phyloP scores from a whole-genome alignment of 2,329 filamentous ascomycete genomes.

The Phialophora expanda region DNA sequence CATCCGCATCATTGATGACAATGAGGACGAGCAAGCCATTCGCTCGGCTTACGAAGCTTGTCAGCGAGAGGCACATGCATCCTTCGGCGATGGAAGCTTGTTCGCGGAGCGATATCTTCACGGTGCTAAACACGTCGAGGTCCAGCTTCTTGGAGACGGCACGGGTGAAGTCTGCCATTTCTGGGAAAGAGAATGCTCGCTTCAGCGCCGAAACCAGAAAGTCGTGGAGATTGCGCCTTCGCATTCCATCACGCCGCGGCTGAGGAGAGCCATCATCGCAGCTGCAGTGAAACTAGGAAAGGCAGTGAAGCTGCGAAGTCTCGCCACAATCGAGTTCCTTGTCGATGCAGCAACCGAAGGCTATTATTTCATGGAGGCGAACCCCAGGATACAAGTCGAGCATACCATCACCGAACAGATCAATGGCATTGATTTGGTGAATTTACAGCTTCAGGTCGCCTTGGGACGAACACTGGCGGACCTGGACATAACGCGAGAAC shows the following conservation, averaged over 20 bases:
- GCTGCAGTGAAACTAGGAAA: slow-evolving; percentile 93
- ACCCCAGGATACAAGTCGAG: slow-evolving; percentile 65
- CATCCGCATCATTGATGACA: slow-evolving; percentile 96
- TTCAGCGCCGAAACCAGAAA: slow-evolving; percentile 98
- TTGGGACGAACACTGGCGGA: slow-evolving; percentile 34
- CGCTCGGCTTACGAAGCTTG: slow-evolving; percentile 79
- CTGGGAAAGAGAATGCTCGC: slow-evolving; percentile 99
- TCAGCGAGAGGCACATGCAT: slow-evolving; percentile 94
- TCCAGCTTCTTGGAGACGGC: slow-evolving; percentile 96
- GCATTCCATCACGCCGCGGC: slow-evolving; percentile 84
- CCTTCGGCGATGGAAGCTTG: slow-evolving; percentile 97
- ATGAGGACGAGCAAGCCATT: slow-evolving; percentile 74
- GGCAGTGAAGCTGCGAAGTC: slow-evolving; percentile 97
- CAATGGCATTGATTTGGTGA: slow-evolving; percentile 60
- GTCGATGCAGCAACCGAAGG: slow-evolving; percentile 95
- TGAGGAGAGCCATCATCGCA: slow-evolving; percentile 81
- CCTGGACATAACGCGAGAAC: slow-evolving; percentile 26
- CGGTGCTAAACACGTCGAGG: slow-evolving; percentile 98
- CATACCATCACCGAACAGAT: slow-evolving; percentile 66
- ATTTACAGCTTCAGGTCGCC: slow-evolving; percentile 57
- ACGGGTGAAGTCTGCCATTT: slow-evolving; percentile 96
- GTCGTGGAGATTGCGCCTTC: slow-evolving; percentile 97
- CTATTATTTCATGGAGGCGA: slow-evolving; percentile 69
- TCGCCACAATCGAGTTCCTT: slow-evolving; percentile 96
- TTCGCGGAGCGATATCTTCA: slow-evolving; percentile 98